These are phyloP conservation scores for Crithidia fasciculata DNA, from an alignment of 208 protist genomes.

Conservation along the genomic window DNA sequence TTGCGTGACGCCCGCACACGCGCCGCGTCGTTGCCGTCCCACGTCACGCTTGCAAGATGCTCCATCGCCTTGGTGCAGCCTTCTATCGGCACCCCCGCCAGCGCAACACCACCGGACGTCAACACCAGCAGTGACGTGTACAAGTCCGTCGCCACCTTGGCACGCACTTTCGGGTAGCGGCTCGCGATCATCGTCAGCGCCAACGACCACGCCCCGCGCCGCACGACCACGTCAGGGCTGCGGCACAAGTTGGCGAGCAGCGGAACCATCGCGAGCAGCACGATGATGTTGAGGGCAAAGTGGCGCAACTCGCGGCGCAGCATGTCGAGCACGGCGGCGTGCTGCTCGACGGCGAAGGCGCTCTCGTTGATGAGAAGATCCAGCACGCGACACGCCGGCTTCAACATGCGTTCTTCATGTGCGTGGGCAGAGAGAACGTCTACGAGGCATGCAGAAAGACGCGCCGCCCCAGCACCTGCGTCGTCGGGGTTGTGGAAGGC, in stretches of 20 bases:
- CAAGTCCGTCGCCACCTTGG: constrained; percentile 79
- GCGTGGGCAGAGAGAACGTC: constrained; percentile 48
- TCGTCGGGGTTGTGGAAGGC: constrained; percentile 32
- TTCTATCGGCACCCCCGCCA: constrained; percentile 14
- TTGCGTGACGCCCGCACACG: constrained; percentile 75
- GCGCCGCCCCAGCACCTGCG: constrained; percentile 2
- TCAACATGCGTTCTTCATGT: constrained; percentile 81
- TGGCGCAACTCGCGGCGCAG: constrained; percentile 75
- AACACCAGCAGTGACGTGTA: constrained; percentile 88
- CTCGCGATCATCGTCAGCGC: constrained; percentile 88
- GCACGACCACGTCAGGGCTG: constrained; percentile 51
- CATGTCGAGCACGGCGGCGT: constrained; percentile 57
- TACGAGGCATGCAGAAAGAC: constrained; percentile 64
- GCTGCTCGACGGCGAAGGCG: constrained; percentile 49
- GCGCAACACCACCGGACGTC: constrained; percentile 28
- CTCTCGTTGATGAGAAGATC: constrained; percentile 68
- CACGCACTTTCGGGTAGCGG: constrained; percentile 92
- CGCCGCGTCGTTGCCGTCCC: constrained; percentile 77
- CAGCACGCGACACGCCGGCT: constrained; percentile 72
- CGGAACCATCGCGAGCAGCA: constrained; percentile 74
- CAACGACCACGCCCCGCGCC: constrained; percentile 63
- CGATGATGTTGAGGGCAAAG: constrained; percentile 76
- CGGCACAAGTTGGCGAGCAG: constrained; percentile 75
- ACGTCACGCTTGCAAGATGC: constrained; percentile 67
- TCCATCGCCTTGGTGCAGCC: constrained; percentile 60